phyloP scores from a whole-genome alignment of 106 monocot species.

The Triglochin maritima region DNA sequence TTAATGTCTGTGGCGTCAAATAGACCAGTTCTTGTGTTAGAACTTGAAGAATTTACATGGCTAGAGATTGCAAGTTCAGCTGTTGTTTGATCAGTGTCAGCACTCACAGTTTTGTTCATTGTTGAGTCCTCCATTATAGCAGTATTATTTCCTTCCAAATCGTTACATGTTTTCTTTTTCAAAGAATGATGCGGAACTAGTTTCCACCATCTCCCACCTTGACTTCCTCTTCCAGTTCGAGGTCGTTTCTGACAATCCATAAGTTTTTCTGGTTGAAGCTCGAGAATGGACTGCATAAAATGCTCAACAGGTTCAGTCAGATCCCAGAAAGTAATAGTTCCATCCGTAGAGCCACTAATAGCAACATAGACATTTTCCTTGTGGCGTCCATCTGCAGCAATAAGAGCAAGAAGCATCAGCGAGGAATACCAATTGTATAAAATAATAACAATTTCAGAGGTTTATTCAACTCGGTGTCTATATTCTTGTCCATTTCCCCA shows the following conservation, averaged over 20 bases:
- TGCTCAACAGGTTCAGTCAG: constrained; percentile 43
- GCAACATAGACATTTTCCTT: constrained; percentile 37
- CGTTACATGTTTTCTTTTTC: constrained; percentile 7
- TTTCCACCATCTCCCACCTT: constrained; percentile 82
- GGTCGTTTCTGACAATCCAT: constrained; percentile 56
- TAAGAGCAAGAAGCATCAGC: neutral
- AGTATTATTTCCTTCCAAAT: neutral
- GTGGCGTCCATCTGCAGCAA: neutral
- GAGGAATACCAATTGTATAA: neutral
- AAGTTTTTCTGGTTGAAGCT: constrained; percentile 35
- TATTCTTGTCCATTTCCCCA: too few species aligned
- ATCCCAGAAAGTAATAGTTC: constrained; percentile 94
- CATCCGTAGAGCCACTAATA: constrained; percentile 87
- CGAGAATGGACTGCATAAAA: constrained; percentile 49
- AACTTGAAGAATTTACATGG: neutral
- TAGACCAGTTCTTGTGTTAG: neutral
- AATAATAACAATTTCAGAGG: neutral
- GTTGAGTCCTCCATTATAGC: neutral
- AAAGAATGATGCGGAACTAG: constrained; percentile 22
- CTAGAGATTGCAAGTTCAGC: neutral
- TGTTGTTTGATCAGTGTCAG: neutral
- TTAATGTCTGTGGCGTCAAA: neutral
- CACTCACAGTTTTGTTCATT: neutral
- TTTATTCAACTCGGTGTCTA: neutral
- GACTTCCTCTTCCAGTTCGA: constrained; percentile 90